Conservation (phyloP, 805 yeast species). For the Vanderwaltozyma polyspora region DNA sequence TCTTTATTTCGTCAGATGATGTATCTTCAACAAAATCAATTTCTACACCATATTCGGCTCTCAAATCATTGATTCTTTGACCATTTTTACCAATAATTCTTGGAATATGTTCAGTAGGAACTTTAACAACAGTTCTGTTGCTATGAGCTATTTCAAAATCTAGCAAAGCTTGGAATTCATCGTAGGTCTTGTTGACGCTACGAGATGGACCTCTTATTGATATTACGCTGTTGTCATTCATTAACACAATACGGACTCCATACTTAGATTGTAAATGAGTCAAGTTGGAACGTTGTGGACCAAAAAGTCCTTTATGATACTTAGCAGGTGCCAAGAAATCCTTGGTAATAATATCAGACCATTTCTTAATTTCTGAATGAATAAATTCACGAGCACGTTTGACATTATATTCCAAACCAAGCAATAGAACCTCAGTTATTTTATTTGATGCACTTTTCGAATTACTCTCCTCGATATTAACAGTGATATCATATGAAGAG, state of each 20-base stretch:
- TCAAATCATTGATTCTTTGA: conserved; percentile 67
- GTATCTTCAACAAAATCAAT: conserved; percentile 32
- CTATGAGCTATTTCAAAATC: conserved; percentile 85
- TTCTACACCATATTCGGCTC: conserved; percentile 47
- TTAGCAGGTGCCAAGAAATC: conserved; percentile 61
- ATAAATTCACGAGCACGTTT: conserved; percentile 58
- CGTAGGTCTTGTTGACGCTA: conserved; percentile 73
- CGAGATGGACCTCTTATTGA: conserved; percentile 78
- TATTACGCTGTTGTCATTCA: conserved; percentile 50
- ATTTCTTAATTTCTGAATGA: conserved; percentile 46
- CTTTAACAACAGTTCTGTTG: conserved; percentile 43
- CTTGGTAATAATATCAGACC: conserved; percentile 71
- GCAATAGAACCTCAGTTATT: conserved; percentile 42
- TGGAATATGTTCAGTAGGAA: conserved; percentile 67
- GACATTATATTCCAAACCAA: conserved; percentile 71
- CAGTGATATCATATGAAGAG: conserved; percentile 61
- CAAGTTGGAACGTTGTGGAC: conserved; percentile 69
- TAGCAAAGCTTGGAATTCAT: conserved; percentile 70
- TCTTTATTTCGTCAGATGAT: conserved; percentile 34
- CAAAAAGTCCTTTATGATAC: conserved; percentile 73
- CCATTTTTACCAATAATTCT: conserved; percentile 86
- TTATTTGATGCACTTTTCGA: conserved; percentile 24
- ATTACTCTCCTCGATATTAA: conserved; percentile 54
- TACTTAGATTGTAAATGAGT: conserved; percentile 81
- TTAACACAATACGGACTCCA: conserved; percentile 69